A percentile compares a stretch with the other conserved stretches of the same genome.
These are phyloP conservation scores for Trypanosoma platydactyli DNA, from an alignment of 208 protist species.

Conservation along the genomic window DNA sequence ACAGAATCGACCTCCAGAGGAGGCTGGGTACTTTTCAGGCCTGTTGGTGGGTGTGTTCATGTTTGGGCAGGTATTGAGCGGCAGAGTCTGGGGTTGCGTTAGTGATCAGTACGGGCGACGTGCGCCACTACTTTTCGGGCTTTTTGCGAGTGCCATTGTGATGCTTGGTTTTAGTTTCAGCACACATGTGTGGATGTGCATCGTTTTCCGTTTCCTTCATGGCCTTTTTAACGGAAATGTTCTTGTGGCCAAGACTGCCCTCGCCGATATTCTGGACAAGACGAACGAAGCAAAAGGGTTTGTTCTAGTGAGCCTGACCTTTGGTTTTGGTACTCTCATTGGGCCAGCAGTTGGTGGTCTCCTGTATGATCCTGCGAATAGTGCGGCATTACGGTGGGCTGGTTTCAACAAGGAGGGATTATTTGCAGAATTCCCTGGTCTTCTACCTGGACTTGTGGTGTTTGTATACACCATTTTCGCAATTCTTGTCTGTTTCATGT, in stretches of 20 bases:
- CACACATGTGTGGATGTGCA: conserved; percentile 45
- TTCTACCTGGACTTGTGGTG: conserved; percentile 52
- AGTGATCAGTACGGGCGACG: conserved; percentile 66
- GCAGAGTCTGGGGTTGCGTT: conserved; percentile 56
- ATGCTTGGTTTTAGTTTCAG: conserved; percentile 73
- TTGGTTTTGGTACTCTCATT: conserved; percentile 56
- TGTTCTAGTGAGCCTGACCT: conserved; percentile 94
- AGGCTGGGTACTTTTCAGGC: conserved; percentile 62
- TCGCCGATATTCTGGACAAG: conserved; percentile 74
- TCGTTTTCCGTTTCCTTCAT: conserved; percentile 58
- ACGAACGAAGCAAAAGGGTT: conserved; percentile 88
- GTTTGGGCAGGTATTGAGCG: conserved; percentile 57
- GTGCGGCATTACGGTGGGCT: conserved; percentile 29
- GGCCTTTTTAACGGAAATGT: conserved; percentile 77
- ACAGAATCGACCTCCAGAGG: conserved; percentile 30
- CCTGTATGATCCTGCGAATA: conserved; percentile 60
- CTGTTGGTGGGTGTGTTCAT: conserved; percentile 52
- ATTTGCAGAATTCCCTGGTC: conserved; percentile 43
- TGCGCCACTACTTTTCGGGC: conserved; percentile 48
- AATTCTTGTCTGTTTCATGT: conserved; percentile 50
- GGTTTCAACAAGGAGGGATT: conserved; percentile 35
- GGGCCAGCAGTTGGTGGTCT: conserved; percentile 60
- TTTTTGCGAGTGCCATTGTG: conserved; percentile 54
- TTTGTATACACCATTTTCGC: conserved; percentile 60
- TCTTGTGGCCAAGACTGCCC: conserved; percentile 78